A percentile compares a stretch with the other conserved stretches of the same genome.
Conservation (phyloP, 2,329 filamentous ascomycete species). For the Pyrenophora graminea region DNA sequence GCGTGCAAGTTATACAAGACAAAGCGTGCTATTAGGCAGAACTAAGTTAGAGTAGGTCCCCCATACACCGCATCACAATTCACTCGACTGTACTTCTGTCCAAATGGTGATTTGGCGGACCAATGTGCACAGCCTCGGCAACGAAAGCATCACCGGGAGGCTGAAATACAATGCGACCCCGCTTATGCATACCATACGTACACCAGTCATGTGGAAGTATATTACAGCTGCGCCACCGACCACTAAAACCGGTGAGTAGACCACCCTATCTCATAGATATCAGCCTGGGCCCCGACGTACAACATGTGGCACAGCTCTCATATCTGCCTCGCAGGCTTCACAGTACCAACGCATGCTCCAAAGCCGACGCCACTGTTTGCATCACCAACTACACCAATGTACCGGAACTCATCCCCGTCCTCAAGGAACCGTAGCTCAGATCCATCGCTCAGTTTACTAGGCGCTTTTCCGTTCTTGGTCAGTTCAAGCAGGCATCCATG, state of each 20-base stretch:
- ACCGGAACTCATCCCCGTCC: conserved; percentile 49
- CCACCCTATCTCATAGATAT: neutral
- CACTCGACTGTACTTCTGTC: neutral
- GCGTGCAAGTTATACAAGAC: no score
- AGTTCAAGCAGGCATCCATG: conserved; percentile 51
- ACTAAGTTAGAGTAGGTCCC: neutral
- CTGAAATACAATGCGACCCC: conserved; percentile 1
- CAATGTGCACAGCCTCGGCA: neutral
- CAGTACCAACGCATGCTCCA: conserved; percentile 46
- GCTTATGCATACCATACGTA: conserved; percentile 1
- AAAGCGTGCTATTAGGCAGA: no score
- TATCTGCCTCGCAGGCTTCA: conserved; percentile 33
- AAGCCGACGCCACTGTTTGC: conserved; percentile 45
- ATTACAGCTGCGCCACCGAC: conserved; percentile 1
- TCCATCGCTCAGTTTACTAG: conserved; percentile 35
- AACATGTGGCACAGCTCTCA: neutral
- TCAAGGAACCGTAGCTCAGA: conserved; percentile 45
- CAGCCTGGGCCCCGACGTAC: neutral
- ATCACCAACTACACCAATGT: conserved; percentile 44
- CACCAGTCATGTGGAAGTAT: conserved; percentile 2
- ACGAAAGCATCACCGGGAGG: neutral
- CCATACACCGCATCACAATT: no score
- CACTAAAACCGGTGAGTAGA: neutral
- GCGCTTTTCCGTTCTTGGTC: conserved; percentile 43
- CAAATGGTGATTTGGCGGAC: neutral